Percentiles rank a stretch among this genome's conserved stretches.
Conservation (phyloP, 2,329 filamentous ascomycete species). For the Nannizziopsis arthrosporioides region DNA sequence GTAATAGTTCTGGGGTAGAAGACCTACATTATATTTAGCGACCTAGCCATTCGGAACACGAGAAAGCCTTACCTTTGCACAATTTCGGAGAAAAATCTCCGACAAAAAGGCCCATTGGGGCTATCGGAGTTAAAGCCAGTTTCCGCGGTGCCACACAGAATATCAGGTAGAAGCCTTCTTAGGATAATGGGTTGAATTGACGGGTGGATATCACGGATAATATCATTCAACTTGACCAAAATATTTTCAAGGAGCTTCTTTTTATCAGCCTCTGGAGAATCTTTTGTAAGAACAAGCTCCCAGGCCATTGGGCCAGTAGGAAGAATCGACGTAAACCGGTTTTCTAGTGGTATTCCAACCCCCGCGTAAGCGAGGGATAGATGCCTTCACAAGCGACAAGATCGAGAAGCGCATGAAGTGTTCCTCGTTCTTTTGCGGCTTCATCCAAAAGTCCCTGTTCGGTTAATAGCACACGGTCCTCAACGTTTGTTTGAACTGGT, state of each 20-base stretch:
- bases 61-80: too few species aligned
- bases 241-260: conserved; percentile 24
- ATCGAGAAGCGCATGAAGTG: conserved; percentile 33
- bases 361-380: conserved; percentile 34
- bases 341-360: conserved; percentile 35
- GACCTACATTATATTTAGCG: conserved; percentile 20
- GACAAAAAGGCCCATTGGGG: background rate
- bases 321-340: conserved; percentile 34
- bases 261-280: conserved; percentile 15
- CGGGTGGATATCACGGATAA: conserved; percentile 24
- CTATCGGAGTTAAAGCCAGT: conserved; percentile 28
- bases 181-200: conserved; percentile 32
- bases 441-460: conserved; percentile 26
- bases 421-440: conserved; percentile 32
- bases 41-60: too few species aligned
- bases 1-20: conserved; percentile 26
- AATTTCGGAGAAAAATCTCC: too few species aligned
- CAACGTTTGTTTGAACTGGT: conserved; percentile 3
- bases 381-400: conserved; percentile 36
- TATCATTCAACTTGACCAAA: conserved; percentile 20
- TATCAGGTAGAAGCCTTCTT: conserved; percentile 31
- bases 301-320: conserved; percentile 34
- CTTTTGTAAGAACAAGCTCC: conserved; percentile 20
- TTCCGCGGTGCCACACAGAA: conserved; percentile 30
- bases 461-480: conserved; percentile 5